phyloP scores from a whole-genome alignment of 176 grass and related monocot species.

The Carex cristatella region DNA sequence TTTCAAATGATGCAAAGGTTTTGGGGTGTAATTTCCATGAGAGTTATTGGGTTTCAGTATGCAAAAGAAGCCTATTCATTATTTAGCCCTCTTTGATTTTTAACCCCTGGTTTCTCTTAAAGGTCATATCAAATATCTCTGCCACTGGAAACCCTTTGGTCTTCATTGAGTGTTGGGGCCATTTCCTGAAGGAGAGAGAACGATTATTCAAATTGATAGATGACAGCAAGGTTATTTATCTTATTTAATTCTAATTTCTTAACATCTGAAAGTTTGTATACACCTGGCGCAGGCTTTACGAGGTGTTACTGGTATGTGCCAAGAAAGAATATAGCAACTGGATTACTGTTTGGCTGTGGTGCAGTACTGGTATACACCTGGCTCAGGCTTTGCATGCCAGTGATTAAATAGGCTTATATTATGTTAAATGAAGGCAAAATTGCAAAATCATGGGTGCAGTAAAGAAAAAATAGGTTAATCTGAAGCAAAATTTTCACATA shows the following conservation, averaged over 20 bases:
- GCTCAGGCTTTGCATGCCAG: neutral
- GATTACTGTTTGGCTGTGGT: neutral
- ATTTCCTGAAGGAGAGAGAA: slow-evolving; percentile 81
- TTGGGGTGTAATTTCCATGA: neutral
- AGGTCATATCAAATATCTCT: slow-evolving; percentile 97
- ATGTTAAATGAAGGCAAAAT: neutral
- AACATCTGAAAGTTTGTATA: neutral
- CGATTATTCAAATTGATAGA: slow-evolving; percentile 72
- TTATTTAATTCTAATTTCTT: slow-evolving; percentile 10
- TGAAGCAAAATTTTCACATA: neutral
- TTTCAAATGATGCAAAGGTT: neutral
- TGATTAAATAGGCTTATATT: neutral
- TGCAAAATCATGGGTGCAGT: neutral
- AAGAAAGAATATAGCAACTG: neutral
- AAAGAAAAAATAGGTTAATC: neutral
- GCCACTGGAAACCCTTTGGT: slow-evolving; percentile 63
- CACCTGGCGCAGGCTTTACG: neutral
- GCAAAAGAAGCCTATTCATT: neutral
- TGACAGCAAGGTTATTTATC: slow-evolving; percentile 62
- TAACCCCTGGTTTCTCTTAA: neutral
- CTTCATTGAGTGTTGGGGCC: slow-evolving; percentile 74
- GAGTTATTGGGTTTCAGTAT: neutral
- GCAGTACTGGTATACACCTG: neutral
- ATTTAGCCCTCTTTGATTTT: neutral
- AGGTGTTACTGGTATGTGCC: neutral